These are phyloP conservation scores for Biancaea sappan DNA, from an alignment of 306 rosid species.

Conservation along the genomic window DNA sequence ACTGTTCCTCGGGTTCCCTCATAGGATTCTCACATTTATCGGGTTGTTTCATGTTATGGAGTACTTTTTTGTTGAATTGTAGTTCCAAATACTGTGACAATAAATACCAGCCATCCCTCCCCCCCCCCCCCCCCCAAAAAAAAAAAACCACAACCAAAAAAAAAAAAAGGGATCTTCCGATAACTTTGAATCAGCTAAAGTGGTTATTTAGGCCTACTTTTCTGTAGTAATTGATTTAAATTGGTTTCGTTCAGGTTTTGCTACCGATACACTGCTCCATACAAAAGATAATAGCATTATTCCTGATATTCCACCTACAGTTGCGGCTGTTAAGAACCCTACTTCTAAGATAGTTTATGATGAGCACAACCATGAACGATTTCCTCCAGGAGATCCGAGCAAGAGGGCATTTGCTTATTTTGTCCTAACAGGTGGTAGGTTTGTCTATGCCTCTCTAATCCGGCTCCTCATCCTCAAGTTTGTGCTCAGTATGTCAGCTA, in stretches of 20 bases:
- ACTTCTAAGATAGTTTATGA: slow-evolving; percentile 70
- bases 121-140: background rate
- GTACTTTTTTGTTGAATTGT: background rate
- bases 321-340: slow-evolving; percentile 65
- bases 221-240: slow-evolving; percentile 1
- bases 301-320: slow-evolving; percentile 58
- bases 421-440: slow-evolving; percentile 74
- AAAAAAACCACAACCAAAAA: no score
- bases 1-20: background rate
- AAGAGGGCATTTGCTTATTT: slow-evolving; percentile 82
- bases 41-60: background rate
- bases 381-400: slow-evolving; percentile 79
- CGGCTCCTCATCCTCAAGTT: slow-evolving; percentile 77
- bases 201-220: background rate
- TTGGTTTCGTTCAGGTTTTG: slow-evolving; percentile 51
- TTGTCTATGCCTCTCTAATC: slow-evolving; percentile 67
- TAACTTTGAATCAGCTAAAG: background rate
- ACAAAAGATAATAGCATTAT: slow-evolving; percentile 45
- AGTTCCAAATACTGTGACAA: no score
- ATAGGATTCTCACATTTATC: background rate
- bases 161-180: no score
- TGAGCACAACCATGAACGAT: slow-evolving; percentile 68
- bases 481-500: slow-evolving; percentile 80
- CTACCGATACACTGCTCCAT: slow-evolving; percentile 47
- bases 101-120: background rate